Evolutionary conservation across 1,284 basidiomycete species (phyloP).

Genomic region (Heimioporus retisporus): DNA sequence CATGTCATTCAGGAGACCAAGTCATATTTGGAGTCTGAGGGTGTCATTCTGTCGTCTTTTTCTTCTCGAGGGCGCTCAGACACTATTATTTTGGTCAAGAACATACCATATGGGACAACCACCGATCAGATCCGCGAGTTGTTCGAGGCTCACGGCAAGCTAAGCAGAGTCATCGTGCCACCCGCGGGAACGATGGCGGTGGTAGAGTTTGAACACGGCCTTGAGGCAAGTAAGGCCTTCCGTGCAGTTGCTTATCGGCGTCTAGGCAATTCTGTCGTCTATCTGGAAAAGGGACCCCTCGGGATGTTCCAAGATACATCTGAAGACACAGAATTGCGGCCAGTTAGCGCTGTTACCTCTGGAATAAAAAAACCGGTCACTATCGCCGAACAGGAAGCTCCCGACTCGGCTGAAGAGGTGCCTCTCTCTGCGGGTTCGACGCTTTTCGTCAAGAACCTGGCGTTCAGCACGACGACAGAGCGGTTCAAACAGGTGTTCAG

Average conservation of each 20-base stretch:
- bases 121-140: slow-evolving; percentile 80
- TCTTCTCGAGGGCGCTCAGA: slow-evolving; percentile 71
- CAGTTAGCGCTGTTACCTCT: slow-evolving; percentile 16
- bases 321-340: slow-evolving; percentile 23
- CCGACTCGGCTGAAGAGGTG: slow-evolving; percentile 49
- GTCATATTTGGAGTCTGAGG: slow-evolving; percentile 83
- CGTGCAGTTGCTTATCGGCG: slow-evolving; percentile 89
- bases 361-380: slow-evolving; percentile 56
- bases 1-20: slow-evolving; percentile 97
- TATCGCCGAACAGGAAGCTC: slow-evolving; percentile 51
- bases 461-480: slow-evolving; percentile 90
- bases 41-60: slow-evolving; percentile 72
- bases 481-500: slow-evolving; percentile 79
- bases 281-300: slow-evolving; percentile 93
- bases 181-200: slow-evolving; percentile 96
- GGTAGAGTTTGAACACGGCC: slow-evolving; percentile 84
- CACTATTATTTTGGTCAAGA: slow-evolving; percentile 94
- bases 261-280: slow-evolving; percentile 91
- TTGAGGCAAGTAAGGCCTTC: slow-evolving; percentile 84
- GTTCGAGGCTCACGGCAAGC: slow-evolving; percentile 83
- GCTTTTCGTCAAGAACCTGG: slow-evolving; percentile 95
- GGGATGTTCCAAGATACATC: slow-evolving; percentile 74
- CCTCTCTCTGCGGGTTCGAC: slow-evolving; percentile 81
- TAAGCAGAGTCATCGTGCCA: slow-evolving; percentile 87
- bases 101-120: slow-evolving; percentile 95